Conservation (phyloP, 1,139 yeast species). For the Geotrichum citri-aurantii region DNA sequence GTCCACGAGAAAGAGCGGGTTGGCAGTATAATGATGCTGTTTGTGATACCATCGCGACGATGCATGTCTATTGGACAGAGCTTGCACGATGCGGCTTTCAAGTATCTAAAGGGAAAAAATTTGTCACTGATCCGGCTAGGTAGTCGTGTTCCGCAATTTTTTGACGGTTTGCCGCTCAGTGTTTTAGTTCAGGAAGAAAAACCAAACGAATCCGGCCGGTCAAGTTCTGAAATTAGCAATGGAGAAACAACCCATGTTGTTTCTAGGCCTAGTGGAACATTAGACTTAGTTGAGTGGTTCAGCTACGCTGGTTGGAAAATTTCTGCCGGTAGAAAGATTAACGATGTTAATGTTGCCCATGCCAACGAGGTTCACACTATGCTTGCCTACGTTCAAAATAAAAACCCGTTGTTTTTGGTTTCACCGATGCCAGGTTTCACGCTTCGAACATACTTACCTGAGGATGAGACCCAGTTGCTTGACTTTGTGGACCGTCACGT, state of each 20-base stretch:
- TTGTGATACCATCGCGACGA: conserved; percentile 54
- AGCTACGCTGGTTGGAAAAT: conserved; percentile 31
- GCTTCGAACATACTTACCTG: background rate
- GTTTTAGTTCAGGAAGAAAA: background rate
- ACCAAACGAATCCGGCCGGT: background rate
- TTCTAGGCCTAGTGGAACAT: background rate
- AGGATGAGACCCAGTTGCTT: background rate
- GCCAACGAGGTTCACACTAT: background rate
- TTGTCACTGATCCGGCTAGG: conserved; percentile 47
- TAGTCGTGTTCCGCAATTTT: conserved; percentile 46
- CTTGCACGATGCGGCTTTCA: conserved; percentile 50
- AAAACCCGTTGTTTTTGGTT: background rate
- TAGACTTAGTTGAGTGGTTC: conserved; percentile 27
- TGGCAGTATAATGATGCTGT: conserved; percentile 47
- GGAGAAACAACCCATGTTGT: background rate
- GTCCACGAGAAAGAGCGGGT: conserved; percentile 36
- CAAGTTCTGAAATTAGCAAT: background rate
- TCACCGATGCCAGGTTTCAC: background rate
- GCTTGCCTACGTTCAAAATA: background rate
- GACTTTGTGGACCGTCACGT: background rate
- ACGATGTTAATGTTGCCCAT: background rate
- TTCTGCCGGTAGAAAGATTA: conserved; percentile 5
- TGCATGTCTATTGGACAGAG: conserved; percentile 55
- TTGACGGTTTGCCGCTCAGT: conserved; percentile 37
- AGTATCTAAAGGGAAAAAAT: conserved; percentile 42